These are phyloP conservation scores for Colletotrichum limetticola DNA, from an alignment of 2,329 filamentous ascomycete genomes.

Conservation along the genomic window DNA sequence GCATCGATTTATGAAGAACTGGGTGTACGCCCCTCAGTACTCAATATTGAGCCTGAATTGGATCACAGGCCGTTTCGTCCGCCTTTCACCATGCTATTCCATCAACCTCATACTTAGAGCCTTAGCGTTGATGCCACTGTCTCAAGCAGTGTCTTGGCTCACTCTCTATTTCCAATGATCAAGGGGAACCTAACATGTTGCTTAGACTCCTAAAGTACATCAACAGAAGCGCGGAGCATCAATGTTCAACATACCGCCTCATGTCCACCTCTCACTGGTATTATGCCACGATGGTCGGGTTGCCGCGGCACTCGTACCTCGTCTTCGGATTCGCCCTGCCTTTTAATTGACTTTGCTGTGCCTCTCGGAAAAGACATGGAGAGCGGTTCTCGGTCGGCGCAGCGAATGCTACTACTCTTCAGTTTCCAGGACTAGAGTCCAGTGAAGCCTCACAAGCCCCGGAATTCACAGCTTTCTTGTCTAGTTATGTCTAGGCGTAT, in stretches of 20 bases:
- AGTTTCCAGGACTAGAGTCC: not conserved
- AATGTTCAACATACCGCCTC: not conserved
- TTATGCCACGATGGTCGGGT: not conserved
- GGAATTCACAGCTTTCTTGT: not conserved
- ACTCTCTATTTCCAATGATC: not conserved
- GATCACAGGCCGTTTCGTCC: slow-evolving; percentile 3
- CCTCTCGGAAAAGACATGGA: not conserved
- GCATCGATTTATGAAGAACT: not conserved
- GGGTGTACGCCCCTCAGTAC: not conserved
- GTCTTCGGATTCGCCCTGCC: not conserved
- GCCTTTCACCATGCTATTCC: not conserved
- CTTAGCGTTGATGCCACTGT: not conserved
- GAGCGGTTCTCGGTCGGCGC: not conserved
- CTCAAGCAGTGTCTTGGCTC: not conserved
- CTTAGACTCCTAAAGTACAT: not conserved
- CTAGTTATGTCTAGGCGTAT: not conserved
- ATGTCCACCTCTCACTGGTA: not conserved
- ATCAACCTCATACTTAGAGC: not conserved
- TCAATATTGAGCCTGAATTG: slow-evolving; percentile 4
- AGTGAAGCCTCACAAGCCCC: not conserved
- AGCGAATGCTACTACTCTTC: not conserved
- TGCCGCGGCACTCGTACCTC: not conserved
- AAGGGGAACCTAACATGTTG: not conserved
- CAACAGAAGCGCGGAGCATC: not conserved
- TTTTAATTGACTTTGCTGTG: not conserved